Conservation (phyloP, 116 monocot genomes). For the Zostera marina region DNA sequence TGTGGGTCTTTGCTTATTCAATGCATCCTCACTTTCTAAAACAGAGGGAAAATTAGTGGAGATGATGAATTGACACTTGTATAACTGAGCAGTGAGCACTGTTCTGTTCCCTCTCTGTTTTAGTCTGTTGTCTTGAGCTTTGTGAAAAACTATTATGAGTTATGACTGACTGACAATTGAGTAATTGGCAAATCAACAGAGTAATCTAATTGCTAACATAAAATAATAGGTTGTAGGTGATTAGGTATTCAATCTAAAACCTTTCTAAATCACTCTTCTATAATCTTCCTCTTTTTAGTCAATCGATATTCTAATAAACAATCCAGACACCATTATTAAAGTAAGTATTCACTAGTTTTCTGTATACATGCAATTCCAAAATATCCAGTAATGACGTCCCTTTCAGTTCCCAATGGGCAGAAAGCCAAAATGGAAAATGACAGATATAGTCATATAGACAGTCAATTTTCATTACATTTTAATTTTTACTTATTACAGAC, state of each 20-base stretch:
- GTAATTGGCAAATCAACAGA: too few relatives aligned
- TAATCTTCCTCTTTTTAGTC: background rate
- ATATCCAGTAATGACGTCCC: slow-evolving; percentile 1
- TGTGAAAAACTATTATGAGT: too few relatives aligned
- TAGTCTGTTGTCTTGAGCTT: too few relatives aligned
- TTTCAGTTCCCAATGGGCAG: background rate
- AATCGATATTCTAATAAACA: background rate
- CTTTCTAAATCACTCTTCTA: background rate
- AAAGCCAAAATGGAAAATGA: background rate
- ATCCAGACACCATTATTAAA: too few relatives aligned
- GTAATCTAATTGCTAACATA: too few relatives aligned
- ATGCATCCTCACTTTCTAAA: slow-evolving; percentile 1
- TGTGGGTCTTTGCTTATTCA: background rate
- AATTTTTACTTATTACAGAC: background rate
- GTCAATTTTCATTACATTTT: background rate
- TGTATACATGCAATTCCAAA: background rate
- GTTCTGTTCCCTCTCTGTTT: too few relatives aligned
- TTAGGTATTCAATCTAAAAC: too few relatives aligned
- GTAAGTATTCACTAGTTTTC: background rate
- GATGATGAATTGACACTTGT: background rate
- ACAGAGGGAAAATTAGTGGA: background rate
- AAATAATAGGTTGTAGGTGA: too few relatives aligned
- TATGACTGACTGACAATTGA: too few relatives aligned
- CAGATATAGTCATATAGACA: too few relatives aligned
- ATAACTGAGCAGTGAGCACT: too few relatives aligned